These are phyloP conservation scores for Trichophyton simii DNA, from an alignment of 2,329 filamentous ascomycete species.

Conservation along the genomic window DNA sequence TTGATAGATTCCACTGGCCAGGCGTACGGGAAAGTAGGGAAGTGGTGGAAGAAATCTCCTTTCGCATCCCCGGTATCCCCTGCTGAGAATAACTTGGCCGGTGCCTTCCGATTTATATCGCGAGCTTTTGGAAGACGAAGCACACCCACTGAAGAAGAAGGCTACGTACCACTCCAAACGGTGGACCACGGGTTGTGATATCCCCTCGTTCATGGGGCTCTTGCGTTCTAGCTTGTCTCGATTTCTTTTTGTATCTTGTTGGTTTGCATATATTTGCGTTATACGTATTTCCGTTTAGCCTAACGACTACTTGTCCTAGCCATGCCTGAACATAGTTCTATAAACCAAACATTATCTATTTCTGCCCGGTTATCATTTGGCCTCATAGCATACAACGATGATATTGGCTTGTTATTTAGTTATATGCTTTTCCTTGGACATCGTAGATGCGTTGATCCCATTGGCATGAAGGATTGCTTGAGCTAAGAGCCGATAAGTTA, in stretches of 20 bases:
- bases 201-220: not conserved
- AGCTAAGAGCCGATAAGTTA: too few species aligned
- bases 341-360: too few species aligned
- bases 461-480: too few species aligned
- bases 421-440: too few species aligned
- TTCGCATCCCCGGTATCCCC: constrained; percentile 5
- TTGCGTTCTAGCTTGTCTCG: not conserved
- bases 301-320: not conserved
- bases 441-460: too few species aligned
- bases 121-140: constrained; percentile 19
- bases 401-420: too few species aligned
- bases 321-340: not conserved
- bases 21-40: constrained; percentile 14
- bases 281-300: not conserved
- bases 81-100: not conserved
- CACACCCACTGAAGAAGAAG: constrained; percentile 22
- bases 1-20: constrained; percentile 14
- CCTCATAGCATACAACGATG: too few species aligned
- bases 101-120: constrained; percentile 18
- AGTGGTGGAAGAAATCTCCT: constrained; percentile 23
- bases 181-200: constrained; percentile 24
- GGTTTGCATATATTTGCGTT: not conserved
- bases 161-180: constrained; percentile 36
- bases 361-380: too few species aligned
- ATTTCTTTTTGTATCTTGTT: not conserved